Conservation (phyloP, 2,329 filamentous ascomycete species). For the Pseudohalonectria lignicola region DNA sequence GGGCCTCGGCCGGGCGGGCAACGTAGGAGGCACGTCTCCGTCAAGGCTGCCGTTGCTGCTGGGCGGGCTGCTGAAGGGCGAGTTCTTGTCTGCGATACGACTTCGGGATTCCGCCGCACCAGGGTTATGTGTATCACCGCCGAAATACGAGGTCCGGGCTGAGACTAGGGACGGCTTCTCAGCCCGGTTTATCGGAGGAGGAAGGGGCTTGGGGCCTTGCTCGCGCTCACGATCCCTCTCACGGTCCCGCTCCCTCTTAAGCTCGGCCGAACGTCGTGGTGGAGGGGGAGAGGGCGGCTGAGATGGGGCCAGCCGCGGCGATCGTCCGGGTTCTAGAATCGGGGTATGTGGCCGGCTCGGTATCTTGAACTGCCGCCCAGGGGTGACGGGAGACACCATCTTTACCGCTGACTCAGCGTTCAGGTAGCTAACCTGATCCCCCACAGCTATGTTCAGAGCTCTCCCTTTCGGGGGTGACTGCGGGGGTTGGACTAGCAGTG, state of each 20-base stretch:
- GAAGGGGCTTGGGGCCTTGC: constrained; percentile 29
- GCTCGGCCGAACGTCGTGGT: constrained; percentile 49
- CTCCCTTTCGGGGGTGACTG: constrained; percentile 51
- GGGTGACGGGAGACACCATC: constrained; percentile 26
- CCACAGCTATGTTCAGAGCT: constrained; percentile 18
- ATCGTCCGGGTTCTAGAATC: constrained; percentile 31
- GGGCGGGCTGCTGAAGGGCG: constrained; percentile 81
- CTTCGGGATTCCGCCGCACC: constrained; percentile 18
- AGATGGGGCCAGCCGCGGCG: constrained; percentile 34
- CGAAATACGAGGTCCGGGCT: constrained; percentile 13
- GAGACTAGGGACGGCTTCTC: constrained; percentile 46
- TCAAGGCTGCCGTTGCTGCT: constrained; percentile 54
- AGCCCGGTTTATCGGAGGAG: constrained; percentile 69
- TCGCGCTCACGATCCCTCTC: too few relatives aligned
- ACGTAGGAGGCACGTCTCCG: constrained; percentile 36
- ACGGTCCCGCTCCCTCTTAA: constrained; percentile 36
- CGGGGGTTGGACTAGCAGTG: constrained; percentile 59
- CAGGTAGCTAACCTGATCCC: constrained; percentile 33
- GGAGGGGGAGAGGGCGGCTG: constrained; percentile 53
- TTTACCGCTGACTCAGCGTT: constrained; percentile 33
- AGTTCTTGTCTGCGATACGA: constrained; percentile 37
- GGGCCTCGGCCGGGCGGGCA: constrained; percentile 40
- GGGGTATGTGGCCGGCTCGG: constrained; percentile 46
- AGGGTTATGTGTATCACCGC: constrained; percentile 4
- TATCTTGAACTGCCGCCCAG: constrained; percentile 37